phyloP scores from a whole-genome alignment of 495 filamentous ascomycete species.

The Penicillium herquei region DNA sequence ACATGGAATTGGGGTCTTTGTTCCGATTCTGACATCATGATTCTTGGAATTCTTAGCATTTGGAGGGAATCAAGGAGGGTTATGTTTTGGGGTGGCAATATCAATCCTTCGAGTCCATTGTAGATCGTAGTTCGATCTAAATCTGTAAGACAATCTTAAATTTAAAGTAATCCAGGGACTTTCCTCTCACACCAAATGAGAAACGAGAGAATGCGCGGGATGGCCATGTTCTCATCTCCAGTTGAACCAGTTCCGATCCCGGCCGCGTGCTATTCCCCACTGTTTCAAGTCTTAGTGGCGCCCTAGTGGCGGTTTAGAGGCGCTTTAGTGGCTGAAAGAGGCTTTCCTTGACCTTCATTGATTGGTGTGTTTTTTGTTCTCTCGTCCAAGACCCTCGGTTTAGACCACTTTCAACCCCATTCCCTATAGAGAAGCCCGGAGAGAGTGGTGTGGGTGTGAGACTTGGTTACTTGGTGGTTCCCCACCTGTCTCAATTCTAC shows the following conservation, averaged over 20 bases:
- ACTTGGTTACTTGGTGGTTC: not conserved
- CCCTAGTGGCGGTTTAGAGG: no score
- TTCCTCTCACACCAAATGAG: not conserved
- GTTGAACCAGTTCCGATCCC: not conserved
- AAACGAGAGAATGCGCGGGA: not conserved
- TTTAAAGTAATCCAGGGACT: not conserved
- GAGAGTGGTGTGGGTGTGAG: not conserved
- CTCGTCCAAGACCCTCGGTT: no score
- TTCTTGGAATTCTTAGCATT: not conserved
- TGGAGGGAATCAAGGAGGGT: no score
- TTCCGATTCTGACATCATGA: not conserved
- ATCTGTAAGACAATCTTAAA: not conserved
- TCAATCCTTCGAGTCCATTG: no score
- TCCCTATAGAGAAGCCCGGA: no score
- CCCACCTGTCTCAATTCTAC: not conserved
- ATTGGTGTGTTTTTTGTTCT: no score
- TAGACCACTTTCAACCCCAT: no score
- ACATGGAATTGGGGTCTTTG: not conserved
- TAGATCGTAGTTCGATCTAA: not conserved
- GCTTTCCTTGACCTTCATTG: no score
- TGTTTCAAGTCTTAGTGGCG: not conserved
- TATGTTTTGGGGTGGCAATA: no score
- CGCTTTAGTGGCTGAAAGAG: no score
- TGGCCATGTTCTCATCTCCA: not conserved
- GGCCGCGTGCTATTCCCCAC: not conserved